Evolutionary conservation across 768 basidiomycete genomes (phyloP).

Genomic region (Xerocomellus amylosporus): DNA sequence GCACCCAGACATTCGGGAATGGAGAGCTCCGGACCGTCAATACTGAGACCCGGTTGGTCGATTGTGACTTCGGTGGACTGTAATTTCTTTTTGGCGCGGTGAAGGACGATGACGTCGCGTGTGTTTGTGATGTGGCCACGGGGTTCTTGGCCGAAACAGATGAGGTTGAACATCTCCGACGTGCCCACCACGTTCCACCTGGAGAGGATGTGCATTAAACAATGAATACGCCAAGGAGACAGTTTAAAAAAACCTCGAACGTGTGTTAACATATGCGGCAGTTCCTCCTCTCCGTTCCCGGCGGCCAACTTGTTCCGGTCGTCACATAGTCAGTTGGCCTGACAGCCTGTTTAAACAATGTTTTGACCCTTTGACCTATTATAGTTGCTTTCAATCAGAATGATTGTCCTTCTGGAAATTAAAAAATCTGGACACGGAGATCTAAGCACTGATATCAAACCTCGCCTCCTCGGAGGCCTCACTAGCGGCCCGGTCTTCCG

Average conservation of each 20-base stretch:
- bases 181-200: conserved; percentile 89
- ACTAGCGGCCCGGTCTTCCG: conserved; percentile 70
- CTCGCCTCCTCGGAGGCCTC: conserved; percentile 75
- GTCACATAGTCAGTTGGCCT: conserved; percentile 34
- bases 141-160: conserved; percentile 94
- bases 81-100: conserved; percentile 63
- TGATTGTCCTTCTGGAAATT: conserved; percentile 42
- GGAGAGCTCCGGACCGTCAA: conserved; percentile 67
- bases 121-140: conserved; percentile 89
- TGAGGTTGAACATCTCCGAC: conserved; percentile 87
- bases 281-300: conserved; percentile 57
- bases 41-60: conserved; percentile 75
- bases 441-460: conserved; percentile 74
- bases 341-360: conserved; percentile 69
- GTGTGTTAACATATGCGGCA: conserved; percentile 77
- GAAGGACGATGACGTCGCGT: conserved; percentile 86
- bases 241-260: conserved; percentile 64
- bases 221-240: not conserved
- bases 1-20: conserved; percentile 71
- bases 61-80: conserved; percentile 53
- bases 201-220: not conserved
- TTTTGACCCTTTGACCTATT: conserved; percentile 56
- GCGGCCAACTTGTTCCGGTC: conserved; percentile 37
- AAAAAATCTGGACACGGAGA: conserved; percentile 77
- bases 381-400: not conserved